Evolutionary conservation across 129 eudicot genomes (phyloP), one percentile per base, ranked within the genome.

Genomic region (Lactuca sativa): DNA sequence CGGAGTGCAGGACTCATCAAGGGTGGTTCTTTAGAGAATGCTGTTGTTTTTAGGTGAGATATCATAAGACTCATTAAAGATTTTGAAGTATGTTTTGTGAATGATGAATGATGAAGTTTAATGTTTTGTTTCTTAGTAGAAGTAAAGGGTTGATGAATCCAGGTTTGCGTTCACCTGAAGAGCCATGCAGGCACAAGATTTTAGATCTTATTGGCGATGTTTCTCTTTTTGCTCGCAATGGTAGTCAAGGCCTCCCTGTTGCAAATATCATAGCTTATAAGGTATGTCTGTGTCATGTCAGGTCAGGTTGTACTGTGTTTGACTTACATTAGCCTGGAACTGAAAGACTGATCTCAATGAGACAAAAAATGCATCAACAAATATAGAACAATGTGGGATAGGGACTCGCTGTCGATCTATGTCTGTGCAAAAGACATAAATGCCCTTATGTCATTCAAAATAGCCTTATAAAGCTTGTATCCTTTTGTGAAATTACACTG

Each of bases 151-250:
- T 96, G 89, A 66, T 90, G 75, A 95, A 95, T 81, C 95, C 95
- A 56, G 91, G 96, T 25, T 64, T 90, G 73, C 93, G 87, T 51
- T 90, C 84, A 67, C 76, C 70, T 4, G 85, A 95, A 41, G 97
- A 95, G 74, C 91, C 97, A 13, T 90, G 99, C 62, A 83, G 95
- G 66, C 99, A 95, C 79, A 95, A 95, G 81, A 85, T 95, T 49
- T 75, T 95, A 54, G 99, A 95, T 83, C 85, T 95, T 68, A 90
- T 95, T 25, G 99, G 99, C 9, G 99, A 95, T 67, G 65, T 90
- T 68, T 90, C 99, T 37, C 85, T 90, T 76, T 79, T 87, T 56
- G 99, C 97, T 51, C 72, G 82, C 25, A 59, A 58, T 66, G 99
- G 99, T 63, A 95, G 81, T 80, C 99, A 90, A 82, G 97, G 99